phyloP scores from a whole-genome alignment of 1,139 yeast genomes.

The Geotrichum carabidarum region DNA sequence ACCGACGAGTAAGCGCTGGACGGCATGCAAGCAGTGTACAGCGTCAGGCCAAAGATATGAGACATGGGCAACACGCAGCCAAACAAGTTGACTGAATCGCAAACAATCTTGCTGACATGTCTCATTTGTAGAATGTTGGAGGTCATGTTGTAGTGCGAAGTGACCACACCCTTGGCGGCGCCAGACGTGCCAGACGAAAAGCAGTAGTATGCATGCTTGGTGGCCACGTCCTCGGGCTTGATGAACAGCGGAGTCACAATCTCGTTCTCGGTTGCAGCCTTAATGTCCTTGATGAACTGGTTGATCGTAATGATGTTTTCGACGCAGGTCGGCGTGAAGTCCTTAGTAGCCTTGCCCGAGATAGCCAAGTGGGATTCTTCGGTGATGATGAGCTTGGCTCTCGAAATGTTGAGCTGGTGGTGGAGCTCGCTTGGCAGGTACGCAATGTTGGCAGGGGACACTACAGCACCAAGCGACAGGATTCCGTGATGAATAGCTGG shows the following conservation, averaged over 20 bases:
- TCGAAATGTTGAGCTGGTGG: conserved; percentile 34
- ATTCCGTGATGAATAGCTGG: conserved; percentile 34
- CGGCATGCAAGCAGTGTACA: conserved; percentile 28
- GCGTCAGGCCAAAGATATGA: conserved; percentile 38
- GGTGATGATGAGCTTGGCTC: conserved; percentile 32
- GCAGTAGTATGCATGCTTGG: conserved; percentile 37
- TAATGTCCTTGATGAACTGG: conserved; percentile 17
- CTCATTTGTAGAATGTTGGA: conserved; percentile 31
- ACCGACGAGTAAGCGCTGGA: conserved; percentile 29
- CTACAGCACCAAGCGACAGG: conserved; percentile 35
- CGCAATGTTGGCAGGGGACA: conserved; percentile 38
- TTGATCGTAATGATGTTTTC: conserved; percentile 22
- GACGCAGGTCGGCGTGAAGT: conserved; percentile 17
- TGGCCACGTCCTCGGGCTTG: conserved; percentile 22
- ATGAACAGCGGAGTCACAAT: conserved; percentile 1
- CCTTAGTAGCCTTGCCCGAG: conserved; percentile 32
- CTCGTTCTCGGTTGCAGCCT: conserved; percentile 3
- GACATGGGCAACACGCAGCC: conserved; percentile 38
- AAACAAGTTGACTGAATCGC: conserved; percentile 18
- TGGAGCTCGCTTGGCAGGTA: conserved; percentile 36
- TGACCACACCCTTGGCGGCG: conserved; percentile 64
- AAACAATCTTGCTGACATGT: conserved; percentile 16
- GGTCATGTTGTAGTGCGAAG: conserved; percentile 47
- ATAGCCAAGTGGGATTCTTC: conserved; percentile 23
- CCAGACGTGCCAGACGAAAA: conserved; percentile 81